Conservation (phyloP, 2,329 filamentous ascomycete species). For the Diatrype stigma region DNA sequence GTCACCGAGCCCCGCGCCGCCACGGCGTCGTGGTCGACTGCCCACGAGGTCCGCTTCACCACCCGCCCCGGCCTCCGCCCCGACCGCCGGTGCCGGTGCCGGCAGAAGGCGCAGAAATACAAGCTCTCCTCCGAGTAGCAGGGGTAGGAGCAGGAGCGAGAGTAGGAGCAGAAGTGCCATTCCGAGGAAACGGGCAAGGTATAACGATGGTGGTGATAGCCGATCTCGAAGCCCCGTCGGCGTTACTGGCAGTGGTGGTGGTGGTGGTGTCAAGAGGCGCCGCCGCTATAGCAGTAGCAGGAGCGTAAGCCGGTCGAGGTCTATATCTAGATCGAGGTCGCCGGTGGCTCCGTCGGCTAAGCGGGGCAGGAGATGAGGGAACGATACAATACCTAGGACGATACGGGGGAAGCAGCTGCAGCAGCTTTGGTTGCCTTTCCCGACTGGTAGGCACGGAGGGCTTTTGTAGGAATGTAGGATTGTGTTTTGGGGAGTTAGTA, state of each 20-base stretch:
- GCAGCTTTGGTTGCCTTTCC: too few relatives aligned
- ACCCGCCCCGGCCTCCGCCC: background rate
- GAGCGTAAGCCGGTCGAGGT: background rate
- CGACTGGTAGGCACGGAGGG: too few relatives aligned
- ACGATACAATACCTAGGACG: too few relatives aligned
- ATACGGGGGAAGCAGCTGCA: too few relatives aligned
- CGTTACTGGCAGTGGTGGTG: too few relatives aligned
- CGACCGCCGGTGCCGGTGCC: constrained; percentile 1
- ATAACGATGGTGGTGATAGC: constrained; percentile 17
- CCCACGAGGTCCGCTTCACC: constrained; percentile 12
- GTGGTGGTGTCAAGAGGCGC: background rate
- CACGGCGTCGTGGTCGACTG: constrained; percentile 9
- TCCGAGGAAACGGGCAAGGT: constrained; percentile 18
- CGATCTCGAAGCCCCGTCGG: constrained; percentile 13
- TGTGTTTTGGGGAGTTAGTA: too few relatives aligned
- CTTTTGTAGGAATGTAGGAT: too few relatives aligned
- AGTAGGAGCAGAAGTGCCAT: constrained; percentile 1
- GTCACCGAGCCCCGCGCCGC: constrained; percentile 9
- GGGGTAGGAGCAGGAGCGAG: constrained; percentile 1
- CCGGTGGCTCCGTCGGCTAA: background rate
- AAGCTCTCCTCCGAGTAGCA: constrained; percentile 14
- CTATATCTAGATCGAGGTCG: background rate
- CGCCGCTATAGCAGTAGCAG: background rate
- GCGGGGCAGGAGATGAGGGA: too few relatives aligned
- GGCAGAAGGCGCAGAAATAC: constrained; percentile 12